phyloP scores from a whole-genome alignment of 2,329 filamentous ascomycete species.

The Penicillium sp. region DNA sequence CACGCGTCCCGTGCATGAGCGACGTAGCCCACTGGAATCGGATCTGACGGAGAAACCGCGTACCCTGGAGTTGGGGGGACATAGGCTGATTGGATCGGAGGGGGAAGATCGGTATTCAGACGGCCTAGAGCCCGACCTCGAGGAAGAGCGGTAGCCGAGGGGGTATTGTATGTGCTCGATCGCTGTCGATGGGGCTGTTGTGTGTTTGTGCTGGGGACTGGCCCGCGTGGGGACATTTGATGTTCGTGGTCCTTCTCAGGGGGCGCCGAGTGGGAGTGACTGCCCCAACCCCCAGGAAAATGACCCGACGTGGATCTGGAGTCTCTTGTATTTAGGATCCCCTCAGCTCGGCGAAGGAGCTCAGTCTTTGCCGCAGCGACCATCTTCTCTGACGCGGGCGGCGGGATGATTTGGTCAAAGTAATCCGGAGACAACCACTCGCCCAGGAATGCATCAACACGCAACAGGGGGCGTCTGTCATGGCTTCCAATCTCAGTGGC shows the following conservation, averaged over 20 bases:
- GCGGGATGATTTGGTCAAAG: slow-evolving; percentile 85
- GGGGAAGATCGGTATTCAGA: slow-evolving; percentile 28
- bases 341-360: slow-evolving; percentile 68
- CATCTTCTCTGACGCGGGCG: slow-evolving; percentile 81
- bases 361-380: slow-evolving; percentile 82
- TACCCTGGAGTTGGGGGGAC: slow-evolving; percentile 73
- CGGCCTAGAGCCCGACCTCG: slow-evolving; percentile 23
- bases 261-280: slow-evolving; percentile 25
- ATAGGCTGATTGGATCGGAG: slow-evolving; percentile 49
- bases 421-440: slow-evolving; percentile 95
- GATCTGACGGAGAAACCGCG: slow-evolving; percentile 70
- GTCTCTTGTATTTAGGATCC: slow-evolving; percentile 42
- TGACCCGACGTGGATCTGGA: slow-evolving; percentile 38
- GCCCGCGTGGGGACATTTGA: background rate
- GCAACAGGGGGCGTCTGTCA: slow-evolving; percentile 44
- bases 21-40: slow-evolving; percentile 82
- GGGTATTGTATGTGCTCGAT: slow-evolving; percentile 42
- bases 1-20: slow-evolving; percentile 85
- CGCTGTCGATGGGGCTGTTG: slow-evolving; percentile 38
- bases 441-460: slow-evolving; percentile 86
- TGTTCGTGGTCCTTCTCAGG: slow-evolving; percentile 25
- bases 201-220: background rate
- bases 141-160: slow-evolving; percentile 21
- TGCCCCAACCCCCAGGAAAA: slow-evolving; percentile 54
- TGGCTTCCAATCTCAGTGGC: background rate